Evolutionary conservation across 306 rosid species (phyloP).

Genomic region (Sindora glabra): DNA sequence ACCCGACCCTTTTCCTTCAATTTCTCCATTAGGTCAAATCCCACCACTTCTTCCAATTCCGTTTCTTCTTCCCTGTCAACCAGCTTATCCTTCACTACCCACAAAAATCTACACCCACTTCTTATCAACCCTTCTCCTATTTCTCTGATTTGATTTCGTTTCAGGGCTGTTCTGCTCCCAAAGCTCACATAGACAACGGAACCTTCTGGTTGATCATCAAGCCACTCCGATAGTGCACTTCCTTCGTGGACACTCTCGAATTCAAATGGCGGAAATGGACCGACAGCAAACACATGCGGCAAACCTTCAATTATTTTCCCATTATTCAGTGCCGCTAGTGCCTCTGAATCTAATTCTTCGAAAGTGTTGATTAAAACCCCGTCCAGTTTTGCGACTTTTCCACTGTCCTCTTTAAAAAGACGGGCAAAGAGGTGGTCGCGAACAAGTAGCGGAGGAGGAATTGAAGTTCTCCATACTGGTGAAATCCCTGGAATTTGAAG

Average conservation of each 20-base stretch:
- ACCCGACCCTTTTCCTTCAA: slow-evolving; percentile 27
- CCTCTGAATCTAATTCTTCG: slow-evolving; percentile 22
- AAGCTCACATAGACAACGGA: slow-evolving; percentile 44
- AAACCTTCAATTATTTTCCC: slow-evolving; percentile 19
- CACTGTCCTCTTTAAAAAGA: slow-evolving; percentile 9
- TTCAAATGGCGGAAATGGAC: slow-evolving; percentile 20
- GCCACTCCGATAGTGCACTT: slow-evolving; percentile 19
- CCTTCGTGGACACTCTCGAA: slow-evolving; percentile 13
- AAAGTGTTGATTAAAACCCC: slow-evolving; percentile 41
- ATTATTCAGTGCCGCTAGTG: slow-evolving; percentile 10
- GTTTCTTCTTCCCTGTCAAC: background rate
- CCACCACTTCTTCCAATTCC: too few relatives aligned
- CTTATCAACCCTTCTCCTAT: slow-evolving; percentile 31
- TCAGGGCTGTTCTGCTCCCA: slow-evolving; percentile 31
- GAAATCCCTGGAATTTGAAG: slow-evolving; percentile 23
- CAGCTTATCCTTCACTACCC: slow-evolving; percentile 41
- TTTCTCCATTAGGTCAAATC: background rate
- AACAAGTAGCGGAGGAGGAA: slow-evolving; percentile 28
- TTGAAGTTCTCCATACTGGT: slow-evolving; percentile 25
- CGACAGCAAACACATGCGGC: slow-evolving; percentile 21
- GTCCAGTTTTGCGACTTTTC: slow-evolving; percentile 2
- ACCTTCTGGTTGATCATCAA: slow-evolving; percentile 16
- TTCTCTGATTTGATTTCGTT: slow-evolving; percentile 28
- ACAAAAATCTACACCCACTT: slow-evolving; percentile 40
- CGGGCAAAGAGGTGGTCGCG: slow-evolving; percentile 3